Percentiles rank a stretch among this genome's conserved stretches.
Conservation (phyloP, 169 alveolate genomes). For the Besnoitia besnoiti region DNA sequence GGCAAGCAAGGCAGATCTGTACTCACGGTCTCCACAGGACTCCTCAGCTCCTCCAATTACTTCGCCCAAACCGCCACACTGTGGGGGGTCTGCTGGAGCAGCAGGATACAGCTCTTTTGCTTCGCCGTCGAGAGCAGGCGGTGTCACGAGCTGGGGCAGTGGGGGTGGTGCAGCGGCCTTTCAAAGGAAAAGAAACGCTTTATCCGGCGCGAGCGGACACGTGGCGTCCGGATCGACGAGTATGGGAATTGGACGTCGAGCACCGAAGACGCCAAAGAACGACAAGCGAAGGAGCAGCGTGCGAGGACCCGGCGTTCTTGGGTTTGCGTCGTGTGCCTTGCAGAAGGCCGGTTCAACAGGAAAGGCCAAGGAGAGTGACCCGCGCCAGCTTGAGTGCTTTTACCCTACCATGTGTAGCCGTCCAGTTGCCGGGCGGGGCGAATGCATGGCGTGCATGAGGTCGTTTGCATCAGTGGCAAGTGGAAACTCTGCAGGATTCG, state of each 20-base stretch:
- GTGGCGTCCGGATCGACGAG: too few species aligned
- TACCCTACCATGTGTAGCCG: not conserved
- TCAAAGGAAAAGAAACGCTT: too few species aligned
- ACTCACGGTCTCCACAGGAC: slow-evolving; percentile 34
- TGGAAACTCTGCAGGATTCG: not conserved
- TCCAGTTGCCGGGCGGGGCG: not conserved
- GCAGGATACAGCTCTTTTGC: too few species aligned
- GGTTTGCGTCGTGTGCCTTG: not conserved
- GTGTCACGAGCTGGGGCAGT: too few species aligned
- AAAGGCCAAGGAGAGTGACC: not conserved
- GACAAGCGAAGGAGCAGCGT: not conserved
- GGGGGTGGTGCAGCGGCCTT: too few species aligned
- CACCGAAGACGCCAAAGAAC: not conserved
- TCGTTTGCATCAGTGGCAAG: not conserved
- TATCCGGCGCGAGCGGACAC: too few species aligned
- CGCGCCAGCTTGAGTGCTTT: not conserved
- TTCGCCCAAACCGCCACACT: not conserved
- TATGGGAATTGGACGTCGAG: too few species aligned
- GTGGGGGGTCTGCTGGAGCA: not conserved
- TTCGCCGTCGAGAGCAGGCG: too few species aligned
- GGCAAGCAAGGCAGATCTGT: slow-evolving; percentile 70
- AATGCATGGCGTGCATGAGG: not conserved
- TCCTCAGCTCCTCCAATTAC: not conserved
- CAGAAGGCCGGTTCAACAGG: not conserved
- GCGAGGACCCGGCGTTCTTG: not conserved